These are phyloP conservation scores for Aspergillus latus DNA, from an alignment of 2,329 filamentous ascomycete species.

Conservation along the genomic window DNA sequence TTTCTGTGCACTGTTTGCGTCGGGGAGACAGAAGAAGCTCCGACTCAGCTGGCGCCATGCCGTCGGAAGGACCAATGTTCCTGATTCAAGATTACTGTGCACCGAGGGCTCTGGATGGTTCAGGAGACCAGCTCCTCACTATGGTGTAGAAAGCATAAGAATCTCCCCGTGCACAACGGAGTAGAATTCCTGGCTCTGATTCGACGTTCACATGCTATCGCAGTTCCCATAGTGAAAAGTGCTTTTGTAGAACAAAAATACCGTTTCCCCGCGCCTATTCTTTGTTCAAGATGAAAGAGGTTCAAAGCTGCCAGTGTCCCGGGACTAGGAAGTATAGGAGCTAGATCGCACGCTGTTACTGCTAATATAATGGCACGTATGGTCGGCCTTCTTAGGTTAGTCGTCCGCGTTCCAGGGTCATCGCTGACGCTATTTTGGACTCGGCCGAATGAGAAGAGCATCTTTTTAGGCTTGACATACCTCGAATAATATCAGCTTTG, in stretches of 20 bases:
- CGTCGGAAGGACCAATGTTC: neutral
- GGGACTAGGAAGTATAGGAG: neutral
- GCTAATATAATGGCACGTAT: neutral
- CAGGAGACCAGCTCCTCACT: neutral
- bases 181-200: neutral
- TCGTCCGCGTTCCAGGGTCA: neutral
- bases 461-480: neutral
- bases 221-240: neutral
- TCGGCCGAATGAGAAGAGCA: constrained; percentile 1
- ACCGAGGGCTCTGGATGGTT: too few relatives aligned
- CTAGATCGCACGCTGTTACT: neutral
- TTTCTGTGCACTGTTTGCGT: constrained; percentile 21
- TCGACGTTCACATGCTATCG: constrained; percentile 4
- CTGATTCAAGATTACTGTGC: neutral
- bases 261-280: neutral
- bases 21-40: constrained; percentile 2
- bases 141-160: neutral
- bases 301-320: neutral
- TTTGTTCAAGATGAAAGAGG: neutral
- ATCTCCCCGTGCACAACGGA: constrained; percentile 1
- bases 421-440: constrained; percentile 2
- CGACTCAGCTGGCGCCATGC: constrained; percentile 7
- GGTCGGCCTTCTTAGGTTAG: neutral
- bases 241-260: neutral
- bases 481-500: neutral